Evolutionary conservation across 345 rosid genomes (phyloP), one percentile per base, ranked within the genome.

Genomic region (Psidium friedrichsthalianum): DNA sequence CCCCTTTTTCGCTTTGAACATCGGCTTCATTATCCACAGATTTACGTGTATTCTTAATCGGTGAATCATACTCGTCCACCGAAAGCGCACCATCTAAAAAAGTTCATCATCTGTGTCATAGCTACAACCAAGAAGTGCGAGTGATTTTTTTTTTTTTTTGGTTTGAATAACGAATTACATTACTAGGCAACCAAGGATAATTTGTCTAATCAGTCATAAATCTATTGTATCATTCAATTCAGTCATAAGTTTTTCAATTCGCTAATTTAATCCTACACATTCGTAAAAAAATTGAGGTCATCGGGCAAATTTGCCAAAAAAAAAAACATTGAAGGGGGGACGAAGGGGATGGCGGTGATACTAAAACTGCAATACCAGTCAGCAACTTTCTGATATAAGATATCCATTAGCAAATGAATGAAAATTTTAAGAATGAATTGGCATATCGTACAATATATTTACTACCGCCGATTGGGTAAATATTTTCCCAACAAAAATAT

Each of bases 331-430:
- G n/a, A n/a, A n/a, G n/a, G n/a, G n/a, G n/a, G n/a, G n/a, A n/a
- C n/a, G n/a, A n/a, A n/a, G n/a, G n/a, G n/a, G n/a, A 29, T 0
- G 0, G 11, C 6, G 1, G 5, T 15, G 22, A 36, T 29, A 64
- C 22, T 15, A 32, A 32, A 21, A 64, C 5, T 2, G 5, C 11
- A 40, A 36, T 36, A 36, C 3, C 3, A 36, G 36, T 36, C 3
- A 36, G 36, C 36, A 36, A 36, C n/a, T 36, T 36, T 36, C 36
- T 36, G 36, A 36, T 36, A 36, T n/a, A 36, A 36, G 36, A 36
- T 36, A 36, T n/a, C n/a, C 2, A 36, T 36, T 36, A 36, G 36
- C 2, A 36, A 36, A n/a, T n/a, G 36, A 36, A 36, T 36, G 6
- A 16, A 64, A 64, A 64, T 15, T 64, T 64, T 64, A 64, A 2